Evolutionary conservation across 2,329 filamentous ascomycete species (phyloP).

Genomic region (Tolypocladium capitatum): DNA sequence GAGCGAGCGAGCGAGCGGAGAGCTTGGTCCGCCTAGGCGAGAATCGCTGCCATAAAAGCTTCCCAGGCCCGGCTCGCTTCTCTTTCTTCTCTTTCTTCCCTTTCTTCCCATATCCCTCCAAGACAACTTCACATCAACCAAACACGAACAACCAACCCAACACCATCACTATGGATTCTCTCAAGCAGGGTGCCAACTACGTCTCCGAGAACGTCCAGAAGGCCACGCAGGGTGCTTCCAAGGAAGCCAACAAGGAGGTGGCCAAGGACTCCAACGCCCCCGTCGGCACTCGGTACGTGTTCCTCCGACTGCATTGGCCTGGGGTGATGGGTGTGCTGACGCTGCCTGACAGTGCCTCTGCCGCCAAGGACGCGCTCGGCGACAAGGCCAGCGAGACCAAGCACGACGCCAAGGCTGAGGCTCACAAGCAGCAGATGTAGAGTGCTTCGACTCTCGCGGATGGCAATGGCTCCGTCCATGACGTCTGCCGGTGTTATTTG

Average conservation of each 20-base stretch:
- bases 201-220: constrained; percentile 50
- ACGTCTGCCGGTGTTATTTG: background rate
- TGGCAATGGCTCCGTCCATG: background rate
- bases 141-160: constrained; percentile 5
- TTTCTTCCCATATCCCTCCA: background rate
- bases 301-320: background rate
- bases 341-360: constrained; percentile 22
- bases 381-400: constrained; percentile 31
- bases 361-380: constrained; percentile 33
- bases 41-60: background rate
- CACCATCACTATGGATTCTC: constrained; percentile 32
- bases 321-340: background rate
- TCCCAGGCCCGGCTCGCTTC: background rate
- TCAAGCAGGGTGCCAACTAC: constrained; percentile 53
- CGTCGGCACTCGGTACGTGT: constrained; percentile 37
- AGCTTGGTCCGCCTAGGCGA: background rate
- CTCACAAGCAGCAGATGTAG: constrained; percentile 29
- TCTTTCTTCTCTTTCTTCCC: background rate
- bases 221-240: constrained; percentile 40
- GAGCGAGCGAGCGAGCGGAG: background rate
- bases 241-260: constrained; percentile 57
- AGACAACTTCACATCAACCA: constrained; percentile 3
- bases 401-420: constrained; percentile 26
- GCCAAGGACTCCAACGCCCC: constrained; percentile 47
- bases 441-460: background rate